A percentile compares a stretch with the other conserved stretches of the same genome.
phyloP scores from a whole-genome alignment of 208 protist species.

The Porcisia deanei region DNA sequence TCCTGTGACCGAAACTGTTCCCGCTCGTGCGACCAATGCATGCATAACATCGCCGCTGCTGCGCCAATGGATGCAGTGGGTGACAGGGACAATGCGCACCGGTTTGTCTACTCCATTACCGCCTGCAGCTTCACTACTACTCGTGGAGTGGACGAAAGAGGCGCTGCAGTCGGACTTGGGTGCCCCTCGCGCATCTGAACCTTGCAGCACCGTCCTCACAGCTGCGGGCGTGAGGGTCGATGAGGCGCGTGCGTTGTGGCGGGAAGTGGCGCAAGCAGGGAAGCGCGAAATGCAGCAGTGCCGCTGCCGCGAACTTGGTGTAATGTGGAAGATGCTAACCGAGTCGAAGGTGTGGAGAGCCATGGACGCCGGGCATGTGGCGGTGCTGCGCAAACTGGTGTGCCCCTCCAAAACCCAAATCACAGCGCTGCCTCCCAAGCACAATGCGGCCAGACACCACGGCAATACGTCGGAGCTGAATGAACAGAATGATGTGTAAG shows the following conservation, averaged over 20 bases:
- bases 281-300: slow-evolving; percentile 8
- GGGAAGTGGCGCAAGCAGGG: slow-evolving; percentile 3
- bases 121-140: slow-evolving; percentile 37
- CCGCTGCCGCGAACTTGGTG: slow-evolving; percentile 16
- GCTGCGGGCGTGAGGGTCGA: background rate
- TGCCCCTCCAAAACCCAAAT: background rate
- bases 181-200: background rate
- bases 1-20: background rate
- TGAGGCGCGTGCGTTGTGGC: slow-evolving; percentile 6
- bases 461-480: background rate
- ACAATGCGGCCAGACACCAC: background rate
- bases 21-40: background rate
- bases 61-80: slow-evolving; percentile 23
- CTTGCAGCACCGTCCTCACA: background rate
- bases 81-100: slow-evolving; percentile 6
- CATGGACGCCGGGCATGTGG: slow-evolving; percentile 21
- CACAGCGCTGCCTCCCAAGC: slow-evolving; percentile 23
- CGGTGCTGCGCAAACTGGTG: slow-evolving; percentile 22
- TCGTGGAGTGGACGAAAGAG: slow-evolving; percentile 56
- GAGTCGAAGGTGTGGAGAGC: slow-evolving; percentile 4
- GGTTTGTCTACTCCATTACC: slow-evolving; percentile 31
- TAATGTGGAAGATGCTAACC: slow-evolving; percentile 20
- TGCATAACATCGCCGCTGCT: slow-evolving; percentile 13
- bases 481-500: background rate
- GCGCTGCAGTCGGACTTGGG: slow-evolving; percentile 3